These are phyloP conservation scores for Effrenium voratum DNA, from an alignment of 73 alveolate genomes.

Conservation along the genomic window DNA sequence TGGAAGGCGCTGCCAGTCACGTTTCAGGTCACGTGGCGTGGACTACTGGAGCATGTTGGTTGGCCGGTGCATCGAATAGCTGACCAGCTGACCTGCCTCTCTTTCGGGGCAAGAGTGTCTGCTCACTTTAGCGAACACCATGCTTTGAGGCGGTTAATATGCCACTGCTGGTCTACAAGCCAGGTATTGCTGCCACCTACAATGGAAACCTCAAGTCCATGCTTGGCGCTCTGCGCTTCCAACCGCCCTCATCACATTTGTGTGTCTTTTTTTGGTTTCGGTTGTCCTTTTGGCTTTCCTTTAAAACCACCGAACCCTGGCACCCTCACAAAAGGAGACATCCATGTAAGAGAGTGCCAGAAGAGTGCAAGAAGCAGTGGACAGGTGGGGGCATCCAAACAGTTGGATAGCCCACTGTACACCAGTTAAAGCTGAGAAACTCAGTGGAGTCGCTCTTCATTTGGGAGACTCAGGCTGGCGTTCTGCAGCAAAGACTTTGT, in stretches of 20 bases:
- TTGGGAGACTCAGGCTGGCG: no score
- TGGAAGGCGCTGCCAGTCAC: constrained; percentile 26
- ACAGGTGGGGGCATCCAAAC: no score
- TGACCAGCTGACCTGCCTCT: background rate
- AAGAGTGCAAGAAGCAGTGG: no score
- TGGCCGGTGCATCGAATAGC: background rate
- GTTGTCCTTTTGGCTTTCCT: background rate
- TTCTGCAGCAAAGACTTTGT: background rate
- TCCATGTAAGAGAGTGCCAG: no score
- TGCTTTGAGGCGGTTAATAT: background rate
- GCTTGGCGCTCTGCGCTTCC: background rate
- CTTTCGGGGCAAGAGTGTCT: background rate
- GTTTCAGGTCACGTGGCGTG: background rate
- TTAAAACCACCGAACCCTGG: no score
- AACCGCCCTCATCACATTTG: background rate
- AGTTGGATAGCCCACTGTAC: no score
- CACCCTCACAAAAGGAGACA: no score
- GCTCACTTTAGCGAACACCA: background rate
- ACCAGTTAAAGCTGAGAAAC: no score
- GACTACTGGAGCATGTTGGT: background rate
- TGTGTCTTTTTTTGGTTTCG: background rate
- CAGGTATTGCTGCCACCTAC: constrained; percentile 74
- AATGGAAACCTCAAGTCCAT: constrained; percentile 72
- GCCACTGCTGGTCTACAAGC: background rate
- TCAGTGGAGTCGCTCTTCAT: no score